Conservation (phyloP, 139 green algal genomes). For the Chlorella sp. region DNA sequence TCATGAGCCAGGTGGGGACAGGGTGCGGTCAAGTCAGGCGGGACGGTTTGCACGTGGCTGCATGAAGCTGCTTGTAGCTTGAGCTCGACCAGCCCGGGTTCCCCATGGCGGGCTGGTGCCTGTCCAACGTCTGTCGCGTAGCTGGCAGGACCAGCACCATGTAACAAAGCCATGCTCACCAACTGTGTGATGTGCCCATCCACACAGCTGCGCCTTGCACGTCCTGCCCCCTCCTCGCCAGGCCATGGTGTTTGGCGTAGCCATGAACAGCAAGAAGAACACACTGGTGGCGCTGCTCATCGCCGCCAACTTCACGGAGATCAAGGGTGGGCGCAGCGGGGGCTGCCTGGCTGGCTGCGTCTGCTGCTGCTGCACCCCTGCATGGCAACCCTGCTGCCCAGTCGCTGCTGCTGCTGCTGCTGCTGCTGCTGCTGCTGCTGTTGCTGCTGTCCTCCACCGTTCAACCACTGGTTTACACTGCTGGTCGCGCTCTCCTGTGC, state of each 20-base stretch:
- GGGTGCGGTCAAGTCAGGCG: too few relatives aligned
- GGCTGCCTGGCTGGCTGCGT: neutral
- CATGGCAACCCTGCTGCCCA: too few relatives aligned
- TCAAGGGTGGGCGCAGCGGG: slow-evolving; percentile 67
- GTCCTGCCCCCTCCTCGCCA: slow-evolving; percentile 26
- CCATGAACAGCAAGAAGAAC: slow-evolving; percentile 81
- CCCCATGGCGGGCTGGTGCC: too few relatives aligned
- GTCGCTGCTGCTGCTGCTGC: too few relatives aligned
- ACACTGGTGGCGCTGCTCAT: slow-evolving; percentile 87
- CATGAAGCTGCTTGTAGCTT: too few relatives aligned
- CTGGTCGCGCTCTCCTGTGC: too few relatives aligned
- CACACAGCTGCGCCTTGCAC: neutral
- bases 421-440: too few relatives aligned
- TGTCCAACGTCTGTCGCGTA: neutral
- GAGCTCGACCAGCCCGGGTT: too few relatives aligned
- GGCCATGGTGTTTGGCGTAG: slow-evolving; percentile 80
- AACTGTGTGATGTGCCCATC: neutral
- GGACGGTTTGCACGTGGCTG: neutral
- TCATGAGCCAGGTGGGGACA: slow-evolving; percentile 38
- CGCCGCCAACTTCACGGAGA: slow-evolving; percentile 90
- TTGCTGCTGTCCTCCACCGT: too few relatives aligned
- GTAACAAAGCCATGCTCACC: too few relatives aligned
- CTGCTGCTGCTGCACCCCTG: too few relatives aligned
- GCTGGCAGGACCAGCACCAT: neutral
- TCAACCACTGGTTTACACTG: too few relatives aligned